A percentile compares a stretch with the other conserved stretches of the same genome.
phyloP scores from a whole-genome alignment of 441 rosid species.

The Erodium moschatum region DNA sequence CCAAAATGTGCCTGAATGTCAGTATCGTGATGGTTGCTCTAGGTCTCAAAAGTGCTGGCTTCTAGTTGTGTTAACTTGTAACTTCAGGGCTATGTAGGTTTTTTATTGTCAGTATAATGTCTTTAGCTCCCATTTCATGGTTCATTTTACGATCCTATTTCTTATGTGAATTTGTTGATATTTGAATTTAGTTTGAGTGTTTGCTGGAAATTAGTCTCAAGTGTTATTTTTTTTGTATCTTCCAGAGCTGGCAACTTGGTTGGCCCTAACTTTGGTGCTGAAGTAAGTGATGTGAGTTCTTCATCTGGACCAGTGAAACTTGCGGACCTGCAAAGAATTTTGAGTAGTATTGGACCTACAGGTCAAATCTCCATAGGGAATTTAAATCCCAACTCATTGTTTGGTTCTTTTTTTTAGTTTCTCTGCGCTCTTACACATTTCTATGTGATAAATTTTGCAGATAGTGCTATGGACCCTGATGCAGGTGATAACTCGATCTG shows the following conservation, averaged over 20 bases:
- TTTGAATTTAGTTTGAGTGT: neutral
- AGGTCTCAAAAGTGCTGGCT: no score
- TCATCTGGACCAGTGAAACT: conserved; percentile 78
- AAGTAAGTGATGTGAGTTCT: conserved; percentile 64
- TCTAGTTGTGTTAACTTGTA: neutral
- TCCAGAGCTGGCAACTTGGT: conserved; percentile 76
- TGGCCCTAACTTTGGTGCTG: conserved; percentile 52
- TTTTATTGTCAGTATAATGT: neutral
- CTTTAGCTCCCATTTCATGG: neutral
- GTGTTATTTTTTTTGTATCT: conserved; percentile 8
- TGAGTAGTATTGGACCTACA: conserved; percentile 63
- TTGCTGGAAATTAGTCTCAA: conserved; percentile 10
- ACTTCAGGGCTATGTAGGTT: neutral
- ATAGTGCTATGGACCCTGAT: conserved; percentile 52
- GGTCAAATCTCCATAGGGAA: conserved; percentile 32
- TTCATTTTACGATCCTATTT: neutral
- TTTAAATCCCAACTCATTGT: conserved; percentile 1
- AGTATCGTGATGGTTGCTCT: neutral
- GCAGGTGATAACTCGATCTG: conserved; percentile 44
- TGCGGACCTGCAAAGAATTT: conserved; percentile 82
- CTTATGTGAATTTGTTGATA: neutral
- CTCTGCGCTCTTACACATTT: conserved; percentile 24
- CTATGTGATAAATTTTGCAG: conserved; percentile 36
- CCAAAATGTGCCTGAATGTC: neutral
- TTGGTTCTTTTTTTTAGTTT: conserved; percentile 13